A percentile compares a stretch with the other conserved stretches of the same genome.
Evolutionary conservation across 805 yeast genomes (phyloP).

Genomic region (Kuraishia piskuri): DNA sequence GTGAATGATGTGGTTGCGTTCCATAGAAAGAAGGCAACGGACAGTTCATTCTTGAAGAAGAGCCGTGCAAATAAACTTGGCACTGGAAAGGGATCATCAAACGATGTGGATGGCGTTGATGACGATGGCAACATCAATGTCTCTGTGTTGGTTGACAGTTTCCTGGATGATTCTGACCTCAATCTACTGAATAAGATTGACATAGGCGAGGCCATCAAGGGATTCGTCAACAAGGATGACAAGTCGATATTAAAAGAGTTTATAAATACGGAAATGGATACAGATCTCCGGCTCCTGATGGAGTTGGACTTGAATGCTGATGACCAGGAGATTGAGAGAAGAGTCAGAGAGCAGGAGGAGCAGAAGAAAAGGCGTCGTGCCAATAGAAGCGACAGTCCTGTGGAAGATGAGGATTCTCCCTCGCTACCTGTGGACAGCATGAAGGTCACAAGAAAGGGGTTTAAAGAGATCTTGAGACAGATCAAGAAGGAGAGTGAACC

Average conservation of each 20-base stretch:
- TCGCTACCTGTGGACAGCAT: not conserved
- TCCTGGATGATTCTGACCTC: slow-evolving; percentile 54
- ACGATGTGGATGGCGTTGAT: slow-evolving; percentile 25
- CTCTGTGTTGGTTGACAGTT: slow-evolving; percentile 54
- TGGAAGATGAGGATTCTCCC: not conserved
- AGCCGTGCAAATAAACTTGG: slow-evolving; percentile 1
- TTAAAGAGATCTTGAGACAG: slow-evolving; percentile 33
- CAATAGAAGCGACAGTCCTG: too few relatives aligned
- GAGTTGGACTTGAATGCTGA: slow-evolving; percentile 34
- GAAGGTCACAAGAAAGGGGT: slow-evolving; percentile 17
- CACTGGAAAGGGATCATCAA: slow-evolving; percentile 1
- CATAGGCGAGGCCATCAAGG: slow-evolving; percentile 61
- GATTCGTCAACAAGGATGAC: slow-evolving; percentile 77
- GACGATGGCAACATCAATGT: slow-evolving; percentile 35
- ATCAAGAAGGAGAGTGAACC: slow-evolving; percentile 25
- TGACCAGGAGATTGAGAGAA: slow-evolving; percentile 10
- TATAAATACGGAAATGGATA: slow-evolving; percentile 45
- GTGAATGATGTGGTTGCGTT: slow-evolving; percentile 77
- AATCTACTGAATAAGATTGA: slow-evolving; percentile 69
- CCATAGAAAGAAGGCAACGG: slow-evolving; percentile 37
- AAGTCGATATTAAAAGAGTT: slow-evolving; percentile 59
- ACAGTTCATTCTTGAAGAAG: slow-evolving; percentile 3
- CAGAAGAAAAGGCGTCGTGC: slow-evolving; percentile 9
- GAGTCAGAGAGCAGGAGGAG: slow-evolving; percentile 14
- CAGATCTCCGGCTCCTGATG: slow-evolving; percentile 40